Evolutionary conservation across 2,329 filamentous ascomycete genomes (phyloP).

Genomic region (Acephala macrosclerotiorum): DNA sequence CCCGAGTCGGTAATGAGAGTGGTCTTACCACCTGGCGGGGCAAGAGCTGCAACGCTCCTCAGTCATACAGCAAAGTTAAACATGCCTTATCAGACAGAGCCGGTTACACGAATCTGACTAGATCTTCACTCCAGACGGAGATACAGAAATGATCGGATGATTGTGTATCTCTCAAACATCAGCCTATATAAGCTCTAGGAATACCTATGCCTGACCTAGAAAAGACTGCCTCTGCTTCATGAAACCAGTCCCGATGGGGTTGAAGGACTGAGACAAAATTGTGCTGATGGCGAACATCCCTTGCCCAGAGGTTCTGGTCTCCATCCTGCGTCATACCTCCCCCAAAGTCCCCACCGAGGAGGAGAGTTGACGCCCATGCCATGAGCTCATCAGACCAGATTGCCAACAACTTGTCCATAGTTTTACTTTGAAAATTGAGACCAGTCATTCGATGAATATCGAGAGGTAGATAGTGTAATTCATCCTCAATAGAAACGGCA

Average conservation of each 20-base stretch:
- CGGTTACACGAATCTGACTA: neutral
- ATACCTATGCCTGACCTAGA: neutral
- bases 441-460: neutral
- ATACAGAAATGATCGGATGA: no score
- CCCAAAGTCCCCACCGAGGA: neutral
- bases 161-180: no score
- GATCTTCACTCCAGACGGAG: neutral
- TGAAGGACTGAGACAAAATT: neutral
- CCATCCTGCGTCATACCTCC: conserved; percentile 2
- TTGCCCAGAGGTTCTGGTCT: neutral
- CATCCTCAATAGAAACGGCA: neutral
- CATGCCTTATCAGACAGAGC: neutral
- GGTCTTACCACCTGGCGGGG: conserved; percentile 12
- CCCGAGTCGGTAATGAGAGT: conserved; percentile 13
- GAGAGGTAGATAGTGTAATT: neutral
- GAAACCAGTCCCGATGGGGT: neutral
- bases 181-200: neutral
- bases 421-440: neutral
- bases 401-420: neutral
- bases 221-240: neutral
- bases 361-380: neutral
- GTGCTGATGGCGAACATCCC: neutral
- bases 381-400: neutral
- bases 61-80: neutral
- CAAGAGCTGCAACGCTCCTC: conserved; percentile 1